Evolutionary conservation across 73 alveolate species (phyloP), one percentile per base, ranked within the genome.

Genomic region (Tetrahymena borealis): DNA sequence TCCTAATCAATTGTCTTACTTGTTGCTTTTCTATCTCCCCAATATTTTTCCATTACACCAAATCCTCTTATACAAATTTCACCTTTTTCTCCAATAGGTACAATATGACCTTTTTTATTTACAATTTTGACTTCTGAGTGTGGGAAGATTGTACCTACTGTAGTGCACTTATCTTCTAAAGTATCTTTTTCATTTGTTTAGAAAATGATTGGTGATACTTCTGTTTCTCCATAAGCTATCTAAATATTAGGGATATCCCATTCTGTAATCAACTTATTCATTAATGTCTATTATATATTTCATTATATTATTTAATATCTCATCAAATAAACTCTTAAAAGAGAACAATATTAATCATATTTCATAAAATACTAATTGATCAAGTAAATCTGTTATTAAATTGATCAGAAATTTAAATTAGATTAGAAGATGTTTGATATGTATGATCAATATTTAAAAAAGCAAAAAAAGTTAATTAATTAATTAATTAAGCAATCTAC

Each of bases 11-110:
- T 96, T 7, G 97, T 39, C 40, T 96, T 95, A 36, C 90, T 90
- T 6, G 98, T 96, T 85, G 96, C 96, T 36, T 94, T 92, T 31
- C 91, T 94, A 90, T 97, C 98, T n/a, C 91, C 96, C 99, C 99
- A 97, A 96, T 97, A 97, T 36, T 94, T 94, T 40, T 79, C 91
- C 99, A 97, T 97, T 15, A 96, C 97, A 12, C 85, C 41, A 90
- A 95, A 97, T 32, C 99, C 98, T 78, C 97, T 91, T 0, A 96
- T 90, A 43, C 99, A 97, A 33, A 96, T 79, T 92, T 96, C 98
- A 12, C 96, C 98, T 32, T 90, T 32, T 38, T 91, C 95, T 32
- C 97, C 97, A 39, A 91, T 33, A 2, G 91, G 92, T 0, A 96
- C 95, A n/a, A 94, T 79, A 79, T 77, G 90, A 31, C 96, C 95